Percentiles rank a stretch among this genome's conserved stretches.
These are phyloP conservation scores for Polytolypa hystricis DNA, from an alignment of 2,329 filamentous ascomycete species.

Conservation along the genomic window DNA sequence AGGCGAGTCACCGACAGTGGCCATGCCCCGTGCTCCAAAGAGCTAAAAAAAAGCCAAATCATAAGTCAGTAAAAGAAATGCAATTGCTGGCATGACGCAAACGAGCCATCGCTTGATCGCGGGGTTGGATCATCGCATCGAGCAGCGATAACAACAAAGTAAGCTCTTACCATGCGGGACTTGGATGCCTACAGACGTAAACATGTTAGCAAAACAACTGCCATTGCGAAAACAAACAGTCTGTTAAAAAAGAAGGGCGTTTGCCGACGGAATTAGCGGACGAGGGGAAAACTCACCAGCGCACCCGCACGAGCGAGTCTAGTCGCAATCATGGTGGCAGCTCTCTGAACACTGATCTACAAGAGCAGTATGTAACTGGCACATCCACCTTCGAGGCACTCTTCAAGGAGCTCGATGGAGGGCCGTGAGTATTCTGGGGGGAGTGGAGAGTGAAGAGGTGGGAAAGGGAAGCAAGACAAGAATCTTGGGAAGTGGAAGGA, in stretches of 20 bases:
- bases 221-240: slow-evolving; percentile 3
- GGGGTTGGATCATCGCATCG: neutral
- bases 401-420: slow-evolving; percentile 23
- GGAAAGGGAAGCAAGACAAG: slow-evolving; percentile 16
- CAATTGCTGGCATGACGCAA: slow-evolving; percentile 4
- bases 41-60: slow-evolving; percentile 40
- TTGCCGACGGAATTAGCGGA: neutral
- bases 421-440: slow-evolving; percentile 28
- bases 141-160: neutral
- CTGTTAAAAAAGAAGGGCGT: neutral
- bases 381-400: slow-evolving; percentile 26
- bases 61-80: slow-evolving; percentile 17
- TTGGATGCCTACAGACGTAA: slow-evolving; percentile 28
- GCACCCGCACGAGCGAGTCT: slow-evolving; percentile 37
- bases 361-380: slow-evolving; percentile 9
- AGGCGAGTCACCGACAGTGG: slow-evolving; percentile 73
- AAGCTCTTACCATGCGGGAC: slow-evolving; percentile 34
- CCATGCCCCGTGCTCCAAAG: slow-evolving; percentile 58
- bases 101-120: neutral
- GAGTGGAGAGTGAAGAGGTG: slow-evolving; percentile 23
- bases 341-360: slow-evolving; percentile 26
- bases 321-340: slow-evolving; percentile 37
- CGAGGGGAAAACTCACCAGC: slow-evolving; percentile 30
- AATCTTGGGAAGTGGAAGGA: slow-evolving; percentile 9
- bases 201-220: slow-evolving; percentile 16